Evolutionary conservation across 441 rosid genomes (phyloP).

Genomic region (Populus hybrid): DNA sequence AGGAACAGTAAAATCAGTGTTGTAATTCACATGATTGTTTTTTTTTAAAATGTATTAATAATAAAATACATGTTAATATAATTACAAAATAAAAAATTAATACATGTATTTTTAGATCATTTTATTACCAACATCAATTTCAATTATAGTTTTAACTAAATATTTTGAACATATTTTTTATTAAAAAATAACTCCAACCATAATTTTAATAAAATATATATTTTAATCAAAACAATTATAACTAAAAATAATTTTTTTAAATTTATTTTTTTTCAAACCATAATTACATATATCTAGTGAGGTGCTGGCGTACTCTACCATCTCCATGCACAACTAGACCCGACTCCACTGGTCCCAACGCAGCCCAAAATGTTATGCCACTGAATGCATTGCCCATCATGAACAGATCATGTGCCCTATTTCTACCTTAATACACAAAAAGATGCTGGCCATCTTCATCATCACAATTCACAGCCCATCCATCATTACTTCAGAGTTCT

Average conservation of each 20-base stretch:
- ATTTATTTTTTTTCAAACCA: too few relatives aligned
- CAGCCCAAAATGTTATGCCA: constrained; percentile 17
- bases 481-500: not conserved
- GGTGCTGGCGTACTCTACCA: constrained; percentile 30
- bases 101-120: not conserved
- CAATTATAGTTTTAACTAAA: too few relatives aligned
- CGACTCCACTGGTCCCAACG: constrained; percentile 1
- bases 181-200: too few relatives aligned
- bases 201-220: too few relatives aligned
- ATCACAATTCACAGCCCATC: constrained; percentile 7
- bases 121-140: not conserved
- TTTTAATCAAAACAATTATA: not conserved
- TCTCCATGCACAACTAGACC: constrained; percentile 23
- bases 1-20: too few relatives aligned
- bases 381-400: constrained; percentile 31
- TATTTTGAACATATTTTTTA: too few relatives aligned
- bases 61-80: too few relatives aligned
- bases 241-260: too few relatives aligned
- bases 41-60: too few relatives aligned
- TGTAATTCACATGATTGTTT: too few relatives aligned
- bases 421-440: constrained; percentile 15
- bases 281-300: not conserved
- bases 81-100: too few relatives aligned
- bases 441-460: constrained; percentile 17
- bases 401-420: constrained; percentile 21